These are phyloP conservation scores for Saccharum spontaneum DNA, from an alignment of 176 grass and related monocot genomes.

Conservation along the genomic window DNA sequence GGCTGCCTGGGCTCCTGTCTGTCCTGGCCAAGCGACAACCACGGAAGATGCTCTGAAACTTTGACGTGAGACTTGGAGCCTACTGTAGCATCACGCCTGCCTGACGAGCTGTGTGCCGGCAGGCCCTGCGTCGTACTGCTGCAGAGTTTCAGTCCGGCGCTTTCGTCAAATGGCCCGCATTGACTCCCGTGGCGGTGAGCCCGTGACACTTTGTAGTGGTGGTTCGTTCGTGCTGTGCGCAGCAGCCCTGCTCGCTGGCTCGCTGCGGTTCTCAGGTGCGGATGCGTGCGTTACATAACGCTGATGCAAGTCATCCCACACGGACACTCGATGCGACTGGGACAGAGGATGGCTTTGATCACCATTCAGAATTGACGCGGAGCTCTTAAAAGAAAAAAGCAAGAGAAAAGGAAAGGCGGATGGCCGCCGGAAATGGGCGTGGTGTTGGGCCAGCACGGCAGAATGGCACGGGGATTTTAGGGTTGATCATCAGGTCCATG, in stretches of 20 bases:
- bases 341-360: neutral
- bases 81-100: too few relatives aligned
- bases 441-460: neutral
- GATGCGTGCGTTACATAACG: neutral
- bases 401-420: neutral
- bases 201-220: neutral
- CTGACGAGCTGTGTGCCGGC: neutral
- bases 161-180: neutral
- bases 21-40: neutral
- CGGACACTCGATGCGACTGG: neutral
- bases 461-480: neutral
- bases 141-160: neutral
- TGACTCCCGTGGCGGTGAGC: neutral
- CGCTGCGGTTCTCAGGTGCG: neutral
- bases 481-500: neutral
- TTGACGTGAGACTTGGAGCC: neutral
- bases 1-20: neutral
- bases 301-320: neutral
- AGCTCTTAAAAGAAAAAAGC: neutral
- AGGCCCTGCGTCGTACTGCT: neutral
- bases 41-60: constrained; percentile 9
- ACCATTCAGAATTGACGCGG: neutral
- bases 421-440: neutral
- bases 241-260: neutral
- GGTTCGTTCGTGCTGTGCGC: neutral